Conservation (phyloP, 306 rosid genomes). For the Mimosa bimucronata region DNA sequence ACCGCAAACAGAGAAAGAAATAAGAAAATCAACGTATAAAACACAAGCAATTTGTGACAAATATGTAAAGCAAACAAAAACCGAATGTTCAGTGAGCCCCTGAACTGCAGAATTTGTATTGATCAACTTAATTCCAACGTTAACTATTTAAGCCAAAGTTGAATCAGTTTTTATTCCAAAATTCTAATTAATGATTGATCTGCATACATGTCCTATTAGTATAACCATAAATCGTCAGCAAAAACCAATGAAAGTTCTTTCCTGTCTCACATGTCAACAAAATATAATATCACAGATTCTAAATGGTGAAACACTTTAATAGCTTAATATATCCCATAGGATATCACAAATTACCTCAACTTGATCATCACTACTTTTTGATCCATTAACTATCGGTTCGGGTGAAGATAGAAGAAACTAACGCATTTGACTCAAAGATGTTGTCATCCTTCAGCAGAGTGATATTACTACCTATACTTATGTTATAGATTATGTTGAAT, state of each 20-base stretch:
- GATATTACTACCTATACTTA: neutral
- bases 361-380: neutral
- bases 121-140: neutral
- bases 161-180: neutral
- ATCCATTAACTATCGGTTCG: neutral
- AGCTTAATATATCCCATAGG: neutral
- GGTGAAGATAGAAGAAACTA: conserved; percentile 6
- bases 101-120: neutral
- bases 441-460: conserved; percentile 16
- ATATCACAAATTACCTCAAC: neutral
- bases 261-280: neutral
- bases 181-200: neutral
- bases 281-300: neutral
- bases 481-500: neutral
- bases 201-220: neutral
- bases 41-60: neutral
- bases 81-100: neutral
- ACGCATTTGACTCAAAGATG: neutral
- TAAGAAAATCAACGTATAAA: neutral
- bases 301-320: neutral
- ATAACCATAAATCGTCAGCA: neutral
- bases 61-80: neutral
- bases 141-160: neutral
- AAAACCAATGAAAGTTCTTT: neutral
- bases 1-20: neutral